Conservation (phyloP, 192 early-diverging fungal genomes). For the Borealophlyctis nickersoniae region DNA sequence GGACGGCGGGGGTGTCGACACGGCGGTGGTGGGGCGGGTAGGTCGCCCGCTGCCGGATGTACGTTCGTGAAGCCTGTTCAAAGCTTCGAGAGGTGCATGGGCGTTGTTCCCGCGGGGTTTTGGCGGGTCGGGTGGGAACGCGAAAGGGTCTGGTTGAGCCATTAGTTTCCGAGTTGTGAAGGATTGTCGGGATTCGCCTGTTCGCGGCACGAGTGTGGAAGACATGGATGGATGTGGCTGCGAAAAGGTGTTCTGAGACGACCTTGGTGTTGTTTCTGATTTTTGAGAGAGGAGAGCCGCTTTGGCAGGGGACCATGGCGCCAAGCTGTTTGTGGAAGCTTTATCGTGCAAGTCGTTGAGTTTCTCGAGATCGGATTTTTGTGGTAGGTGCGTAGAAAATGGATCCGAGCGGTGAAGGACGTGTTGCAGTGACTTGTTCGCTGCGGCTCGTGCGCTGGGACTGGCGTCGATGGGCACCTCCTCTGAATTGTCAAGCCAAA, state of each 20-base stretch:
- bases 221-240: too few relatives aligned
- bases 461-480: background rate
- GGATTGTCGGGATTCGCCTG: too few relatives aligned
- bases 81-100: background rate
- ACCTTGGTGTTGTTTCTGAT: background rate
- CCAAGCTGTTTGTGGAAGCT: background rate
- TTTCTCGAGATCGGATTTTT: background rate
- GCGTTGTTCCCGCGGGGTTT: background rate
- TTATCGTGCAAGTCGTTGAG: background rate
- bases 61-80: slow-evolving; percentile 6
- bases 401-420: background rate
- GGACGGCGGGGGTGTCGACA: too few relatives aligned
- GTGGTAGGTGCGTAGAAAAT: background rate
- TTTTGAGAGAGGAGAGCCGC: background rate
- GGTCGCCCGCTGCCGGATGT: too few relatives aligned
- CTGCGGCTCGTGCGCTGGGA: background rate
- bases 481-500: background rate
- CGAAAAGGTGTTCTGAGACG: background rate
- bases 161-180: too few relatives aligned
- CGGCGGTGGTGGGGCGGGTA: too few relatives aligned
- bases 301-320: background rate
- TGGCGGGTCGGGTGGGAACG: background rate
- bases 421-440: background rate
- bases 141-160: slow-evolving; percentile 4
- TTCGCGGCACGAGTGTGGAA: too few relatives aligned